These are phyloP conservation scores for Lotmaria passim DNA, from an alignment of 208 protist species.

Conservation along the genomic window DNA sequence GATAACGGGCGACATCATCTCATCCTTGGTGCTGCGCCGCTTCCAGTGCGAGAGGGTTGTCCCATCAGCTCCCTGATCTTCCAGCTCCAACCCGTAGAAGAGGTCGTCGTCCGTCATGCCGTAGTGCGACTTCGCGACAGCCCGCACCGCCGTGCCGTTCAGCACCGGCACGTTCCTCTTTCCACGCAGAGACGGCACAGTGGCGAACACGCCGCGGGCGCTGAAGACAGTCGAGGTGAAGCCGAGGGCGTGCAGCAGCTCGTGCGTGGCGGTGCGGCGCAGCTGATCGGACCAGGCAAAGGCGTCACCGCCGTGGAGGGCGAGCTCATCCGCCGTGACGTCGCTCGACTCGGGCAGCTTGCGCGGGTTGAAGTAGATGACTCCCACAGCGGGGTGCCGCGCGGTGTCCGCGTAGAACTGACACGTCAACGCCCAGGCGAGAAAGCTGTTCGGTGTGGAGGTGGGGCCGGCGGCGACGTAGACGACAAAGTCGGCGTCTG, in stretches of 20 bases:
- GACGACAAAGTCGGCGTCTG: slow-evolving; percentile 60
- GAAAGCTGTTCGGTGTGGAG: background rate
- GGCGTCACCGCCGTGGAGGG: slow-evolving; percentile 6
- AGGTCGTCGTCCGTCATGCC: slow-evolving; percentile 32
- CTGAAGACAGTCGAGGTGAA: slow-evolving; percentile 45
- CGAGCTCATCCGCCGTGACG: slow-evolving; percentile 1
- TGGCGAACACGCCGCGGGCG: slow-evolving; percentile 11
- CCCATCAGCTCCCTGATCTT: slow-evolving; percentile 63
- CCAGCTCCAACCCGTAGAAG: slow-evolving; percentile 71
- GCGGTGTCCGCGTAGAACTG: slow-evolving; percentile 14
- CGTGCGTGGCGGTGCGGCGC: slow-evolving; percentile 56
- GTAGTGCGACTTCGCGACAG: slow-evolving; percentile 56
- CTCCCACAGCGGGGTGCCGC: slow-evolving; percentile 46
- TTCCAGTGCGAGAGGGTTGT: slow-evolving; percentile 88
- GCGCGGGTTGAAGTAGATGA: slow-evolving; percentile 38
- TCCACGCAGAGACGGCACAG: slow-evolving; percentile 30
- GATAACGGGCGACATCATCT: slow-evolving; percentile 74
- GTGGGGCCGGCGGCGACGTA: slow-evolving; percentile 64
- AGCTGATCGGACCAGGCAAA: background rate
- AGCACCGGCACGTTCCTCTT: slow-evolving; percentile 43
- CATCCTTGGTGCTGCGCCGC: slow-evolving; percentile 72
- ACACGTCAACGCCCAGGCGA: slow-evolving; percentile 62
- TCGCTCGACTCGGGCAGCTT: slow-evolving; percentile 9
- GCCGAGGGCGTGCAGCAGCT: slow-evolving; percentile 87
- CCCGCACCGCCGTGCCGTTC: slow-evolving; percentile 37